Percentiles rank a stretch among this genome's conserved stretches.
phyloP scores from a whole-genome alignment of 2,329 filamentous ascomycete genomes.

The Xylaria arbuscula region DNA sequence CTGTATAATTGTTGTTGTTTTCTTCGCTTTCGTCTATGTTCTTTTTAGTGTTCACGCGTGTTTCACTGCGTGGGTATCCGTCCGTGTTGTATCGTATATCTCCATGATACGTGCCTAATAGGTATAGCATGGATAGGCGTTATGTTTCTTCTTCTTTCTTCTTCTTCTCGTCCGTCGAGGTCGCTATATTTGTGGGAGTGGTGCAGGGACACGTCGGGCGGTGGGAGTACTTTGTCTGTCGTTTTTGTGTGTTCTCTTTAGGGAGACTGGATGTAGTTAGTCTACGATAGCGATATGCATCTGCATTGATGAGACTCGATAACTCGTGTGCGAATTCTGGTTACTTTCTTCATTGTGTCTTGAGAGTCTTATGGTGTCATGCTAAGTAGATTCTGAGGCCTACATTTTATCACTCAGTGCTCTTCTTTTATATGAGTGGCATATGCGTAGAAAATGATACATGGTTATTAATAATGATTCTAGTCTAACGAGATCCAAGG shows the following conservation, averaged over 20 bases:
- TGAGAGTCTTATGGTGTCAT: not conserved
- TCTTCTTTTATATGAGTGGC: not conserved
- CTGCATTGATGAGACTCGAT: not conserved
- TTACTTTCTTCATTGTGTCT: not conserved
- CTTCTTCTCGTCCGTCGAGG: not conserved
- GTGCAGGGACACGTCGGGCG: not conserved
- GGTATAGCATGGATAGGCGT: constrained; percentile 34
- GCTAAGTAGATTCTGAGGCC: not conserved
- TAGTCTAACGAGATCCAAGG: constrained; percentile 3
- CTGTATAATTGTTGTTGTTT: constrained; percentile 16
- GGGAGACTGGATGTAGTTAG: not conserved
- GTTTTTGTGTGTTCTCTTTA: not conserved
- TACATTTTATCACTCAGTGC: not conserved
- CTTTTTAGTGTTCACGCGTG: not conserved
- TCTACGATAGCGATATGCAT: not conserved
- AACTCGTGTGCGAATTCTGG: not conserved
- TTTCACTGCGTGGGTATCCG: not conserved
- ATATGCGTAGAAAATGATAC: not conserved
- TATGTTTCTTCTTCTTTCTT: constrained; percentile 3
- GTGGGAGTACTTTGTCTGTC: not conserved
- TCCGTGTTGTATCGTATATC: constrained; percentile 10
- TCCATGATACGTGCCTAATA: constrained; percentile 29
- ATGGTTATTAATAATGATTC: not conserved
- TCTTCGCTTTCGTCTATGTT: not conserved
- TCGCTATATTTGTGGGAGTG: constrained; percentile 12